Base-by-base conservation (phyloP, 768 basidiomycete species). In the Mycena galericulata region DNA sequence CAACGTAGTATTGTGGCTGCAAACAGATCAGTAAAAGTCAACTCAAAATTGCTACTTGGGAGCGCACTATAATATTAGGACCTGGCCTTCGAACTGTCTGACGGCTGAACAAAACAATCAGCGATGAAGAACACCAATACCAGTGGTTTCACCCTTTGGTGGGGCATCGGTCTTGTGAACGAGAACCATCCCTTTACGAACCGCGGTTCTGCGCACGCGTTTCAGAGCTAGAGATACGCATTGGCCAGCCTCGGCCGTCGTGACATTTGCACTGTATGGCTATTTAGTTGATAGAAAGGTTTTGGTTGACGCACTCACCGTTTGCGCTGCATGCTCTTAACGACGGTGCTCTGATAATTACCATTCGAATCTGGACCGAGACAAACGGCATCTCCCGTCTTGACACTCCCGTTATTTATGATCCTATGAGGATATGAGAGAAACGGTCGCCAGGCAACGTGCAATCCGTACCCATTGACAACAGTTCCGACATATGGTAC, bases 251-350 rank as follows among this genome's bases (percentile, higher is more conserved):
- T 98, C 97, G 0, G 95, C 98, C 17, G 86, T 86, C 18, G 84
- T 84, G 3, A 99, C 95, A 60, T 91, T 85, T 24, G 93, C 96
- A 36, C 96, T 92, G 69, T 59, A 27, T 29, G 50, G 22, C 20
- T 11, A 20, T 62, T 59, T 12, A n/a, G 63, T 45, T 32, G n/a
- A 34, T 17, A 30, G 32, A 53, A 43, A 61, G 27, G 34, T 12
- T 56, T 27, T 38, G n/a, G 36, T 26, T 4, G 22, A 27, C 36
- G 45, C 20, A 75, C 85, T 36, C 53, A 92, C 93, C 94, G 82
- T 79, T 98, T 99, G 65, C 97, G 88, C 80, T 99, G 97, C 81
- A 99, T 99, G 72, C 90, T 93, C 83, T 94, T 95, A 68, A 99
- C 83, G 11, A 89, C 82, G 0, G 94, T 94, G 41, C 87, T 85